These are phyloP conservation scores for Syzygium aqueum DNA, from an alignment of 345 rosid genomes.

Conservation along the genomic window DNA sequence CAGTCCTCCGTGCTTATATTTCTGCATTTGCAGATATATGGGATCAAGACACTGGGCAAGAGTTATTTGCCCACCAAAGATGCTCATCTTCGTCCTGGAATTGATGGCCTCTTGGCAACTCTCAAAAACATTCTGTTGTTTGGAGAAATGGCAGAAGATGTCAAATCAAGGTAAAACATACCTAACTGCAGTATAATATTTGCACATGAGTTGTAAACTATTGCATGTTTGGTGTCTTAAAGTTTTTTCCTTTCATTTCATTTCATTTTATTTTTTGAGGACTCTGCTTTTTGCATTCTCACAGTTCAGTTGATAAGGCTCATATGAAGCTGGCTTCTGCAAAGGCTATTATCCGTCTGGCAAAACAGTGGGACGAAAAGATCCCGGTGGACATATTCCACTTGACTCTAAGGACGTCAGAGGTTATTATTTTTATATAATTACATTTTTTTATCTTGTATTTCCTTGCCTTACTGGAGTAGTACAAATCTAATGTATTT, in stretches of 20 bases:
- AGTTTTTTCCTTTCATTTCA: neutral
- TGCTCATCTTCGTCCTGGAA: conserved; percentile 83
- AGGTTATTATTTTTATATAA: conserved; percentile 31
- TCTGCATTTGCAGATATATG: conserved; percentile 55
- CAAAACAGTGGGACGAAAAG: conserved; percentile 86
- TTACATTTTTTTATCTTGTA: neutral
- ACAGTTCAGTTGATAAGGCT: conserved; percentile 80
- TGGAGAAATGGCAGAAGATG: conserved; percentile 75
- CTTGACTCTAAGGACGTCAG: conserved; percentile 56
- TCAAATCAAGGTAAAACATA: conserved; percentile 60
- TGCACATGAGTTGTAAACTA: neutral
- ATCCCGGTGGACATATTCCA: conserved; percentile 75
- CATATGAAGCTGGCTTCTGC: conserved; percentile 94
- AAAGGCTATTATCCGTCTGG: conserved; percentile 84
- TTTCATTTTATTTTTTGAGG: conserved; percentile 3
- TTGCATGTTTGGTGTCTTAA: neutral
- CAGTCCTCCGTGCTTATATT: neutral
- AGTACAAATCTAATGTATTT: neutral
- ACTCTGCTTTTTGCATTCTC: conserved; percentile 8
- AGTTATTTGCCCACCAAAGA: conserved; percentile 93
- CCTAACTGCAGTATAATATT: neutral
- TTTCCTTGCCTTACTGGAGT: neutral
- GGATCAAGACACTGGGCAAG: conserved; percentile 84
- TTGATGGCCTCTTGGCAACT: conserved; percentile 56
- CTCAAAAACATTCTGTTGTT: conserved; percentile 53